Percentiles rank a stretch among this genome's conserved stretches.
These are phyloP conservation scores for Tricholoma sp. DNA, from an alignment of 768 basidiomycete genomes.

Conservation along the genomic window DNA sequence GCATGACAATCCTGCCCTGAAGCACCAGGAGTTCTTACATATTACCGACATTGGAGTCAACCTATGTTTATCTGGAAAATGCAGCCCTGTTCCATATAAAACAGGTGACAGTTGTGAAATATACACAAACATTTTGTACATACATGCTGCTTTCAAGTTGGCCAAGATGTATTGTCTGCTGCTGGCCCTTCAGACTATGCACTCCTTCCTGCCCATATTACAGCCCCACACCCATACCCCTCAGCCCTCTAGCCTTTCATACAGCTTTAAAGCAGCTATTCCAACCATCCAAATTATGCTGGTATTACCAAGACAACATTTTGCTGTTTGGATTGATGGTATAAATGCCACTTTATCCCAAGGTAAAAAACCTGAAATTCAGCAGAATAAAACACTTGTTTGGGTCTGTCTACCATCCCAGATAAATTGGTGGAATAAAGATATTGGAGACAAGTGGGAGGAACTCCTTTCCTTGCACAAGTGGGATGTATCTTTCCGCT, in stretches of 20 bases:
- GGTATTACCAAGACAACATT: constrained; percentile 42
- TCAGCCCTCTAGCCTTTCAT: constrained; percentile 11
- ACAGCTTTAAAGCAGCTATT: constrained; percentile 28
- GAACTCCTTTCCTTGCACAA: constrained; percentile 60
- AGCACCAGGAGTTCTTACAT: constrained; percentile 39
- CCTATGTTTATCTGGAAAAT: constrained; percentile 23
- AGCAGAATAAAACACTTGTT: constrained; percentile 38
- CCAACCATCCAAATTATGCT: constrained; percentile 44
- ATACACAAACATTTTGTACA: constrained; percentile 44
- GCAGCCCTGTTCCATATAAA: constrained; percentile 13
- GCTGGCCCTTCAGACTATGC: constrained; percentile 52
- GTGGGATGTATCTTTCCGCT: constrained; percentile 38
- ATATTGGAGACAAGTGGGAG: constrained; percentile 56
- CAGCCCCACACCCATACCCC: constrained; percentile 10
- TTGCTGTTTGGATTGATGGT: constrained; percentile 40
- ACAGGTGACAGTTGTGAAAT: constrained; percentile 39
- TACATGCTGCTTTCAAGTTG: constrained; percentile 51
- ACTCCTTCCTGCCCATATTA: constrained; percentile 27
- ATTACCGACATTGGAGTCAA: constrained; percentile 27
- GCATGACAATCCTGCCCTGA: constrained; percentile 41
- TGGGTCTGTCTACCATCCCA: constrained; percentile 52
- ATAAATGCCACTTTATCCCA: constrained; percentile 23
- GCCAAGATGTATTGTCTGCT: constrained; percentile 67
- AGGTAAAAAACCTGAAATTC: constrained; percentile 25
- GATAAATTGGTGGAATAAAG: constrained; percentile 29